Percentiles rank a stretch among this genome's conserved stretches.
phyloP scores from a whole-genome alignment of 2,329 filamentous ascomycete species.

The Hymenoscyphus fructigenus region DNA sequence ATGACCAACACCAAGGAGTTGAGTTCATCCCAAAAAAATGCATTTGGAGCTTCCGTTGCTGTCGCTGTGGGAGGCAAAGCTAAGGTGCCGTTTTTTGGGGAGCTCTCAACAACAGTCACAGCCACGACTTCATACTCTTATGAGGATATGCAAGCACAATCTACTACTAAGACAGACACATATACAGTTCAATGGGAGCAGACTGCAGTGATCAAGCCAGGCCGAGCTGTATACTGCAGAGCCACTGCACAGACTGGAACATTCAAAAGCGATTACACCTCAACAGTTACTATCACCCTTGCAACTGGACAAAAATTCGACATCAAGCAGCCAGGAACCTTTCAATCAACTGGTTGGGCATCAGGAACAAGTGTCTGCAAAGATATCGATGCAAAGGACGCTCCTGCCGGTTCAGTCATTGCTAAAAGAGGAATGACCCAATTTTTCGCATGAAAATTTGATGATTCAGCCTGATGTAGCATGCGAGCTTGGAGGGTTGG shows the following conservation, averaged over 20 bases:
- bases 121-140: not conserved
- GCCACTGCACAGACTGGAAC: not conserved
- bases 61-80: not conserved
- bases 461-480: too few relatives aligned
- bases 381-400: constrained; percentile 5
- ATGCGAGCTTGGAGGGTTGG: too few relatives aligned
- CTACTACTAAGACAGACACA: not conserved
- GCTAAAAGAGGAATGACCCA: not conserved
- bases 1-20: not conserved
- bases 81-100: not conserved
- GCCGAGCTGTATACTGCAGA: constrained; percentile 2
- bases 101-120: not conserved
- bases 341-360: not conserved
- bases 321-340: constrained; percentile 3
- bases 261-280: not conserved
- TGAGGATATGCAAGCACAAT: not conserved
- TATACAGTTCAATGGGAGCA: not conserved
- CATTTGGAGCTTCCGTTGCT: not conserved
- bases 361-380: constrained; percentile 1
- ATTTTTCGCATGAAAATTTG: too few relatives aligned
- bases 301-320: not conserved
- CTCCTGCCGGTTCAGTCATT: not conserved
- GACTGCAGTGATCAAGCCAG: not conserved
- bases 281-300: not conserved
- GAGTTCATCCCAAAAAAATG: not conserved